Base-by-base conservation (phyloP, 2,329 filamentous ascomycete genomes). In the Fusarium zealandicum region DNA sequence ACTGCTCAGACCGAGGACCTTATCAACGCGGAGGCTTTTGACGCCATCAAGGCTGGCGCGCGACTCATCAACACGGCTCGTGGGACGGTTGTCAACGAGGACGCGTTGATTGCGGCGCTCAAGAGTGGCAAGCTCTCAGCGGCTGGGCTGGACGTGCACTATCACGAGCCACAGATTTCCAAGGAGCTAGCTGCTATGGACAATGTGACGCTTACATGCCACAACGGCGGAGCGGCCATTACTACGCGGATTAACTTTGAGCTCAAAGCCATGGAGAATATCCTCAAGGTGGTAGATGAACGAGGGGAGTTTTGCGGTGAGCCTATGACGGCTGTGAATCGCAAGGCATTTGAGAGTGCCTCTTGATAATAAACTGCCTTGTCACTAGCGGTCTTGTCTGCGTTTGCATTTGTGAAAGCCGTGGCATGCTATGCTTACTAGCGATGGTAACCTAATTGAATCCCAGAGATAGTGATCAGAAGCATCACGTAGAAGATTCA, bases 91-190 rank as follows among this genome's bases (percentile, higher is more conserved):
- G 72, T 84, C 1, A 78, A 84, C 50, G 81, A 85, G 55, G 74
- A 75, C 1, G 80, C 78, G 4, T 61, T 85, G 20, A 69, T 80
- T 1, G 63, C 65, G 6, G 81, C 79, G 1, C 59, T 84, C 32
- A 75, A 80, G 46, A 72, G 67, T 5, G 80, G 80, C 0, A 74
- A 74, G 6, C 33, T 84, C 2, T 68, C 69, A 0, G 75, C 76
- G 2, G 82, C 78, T 0, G 82, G 78, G 0, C 61, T 84, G 11
- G 83, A 84, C 62, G 82, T 85, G 11, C 80, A 84, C 67, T 78
- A 78, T 6, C 64, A 79, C 38, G 82, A 85, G 65, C 82, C 82
- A 0, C 60, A 75, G 48, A 78, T 85, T 6, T 68, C 65, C 4
- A 67, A 65, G 51, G 68, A 65, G 39, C 55, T 78, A 18, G 73